Conservation (phyloP, 2,329 filamentous ascomycete genomes). For the Ceratocystis harringtonii region DNA sequence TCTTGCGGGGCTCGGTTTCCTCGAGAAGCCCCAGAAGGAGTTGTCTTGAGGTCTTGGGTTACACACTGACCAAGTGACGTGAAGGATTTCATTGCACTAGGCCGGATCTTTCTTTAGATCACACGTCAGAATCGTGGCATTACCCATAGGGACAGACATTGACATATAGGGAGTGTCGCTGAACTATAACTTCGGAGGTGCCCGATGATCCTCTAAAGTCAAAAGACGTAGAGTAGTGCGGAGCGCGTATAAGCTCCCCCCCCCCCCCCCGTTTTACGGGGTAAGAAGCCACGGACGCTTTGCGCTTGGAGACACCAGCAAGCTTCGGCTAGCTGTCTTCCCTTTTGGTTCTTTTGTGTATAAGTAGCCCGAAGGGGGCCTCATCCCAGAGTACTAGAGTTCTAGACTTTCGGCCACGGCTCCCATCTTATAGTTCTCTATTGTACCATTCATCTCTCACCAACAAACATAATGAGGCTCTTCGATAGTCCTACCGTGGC, state of each 20-base stretch:
- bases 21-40: background rate
- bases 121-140: background rate
- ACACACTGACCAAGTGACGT: background rate
- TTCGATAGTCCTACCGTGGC: background rate
- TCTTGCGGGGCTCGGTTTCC: background rate
- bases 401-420: too few relatives aligned
- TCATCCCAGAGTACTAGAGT: background rate
- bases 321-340: background rate
- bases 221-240: too few relatives aligned
- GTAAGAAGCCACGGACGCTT: background rate
- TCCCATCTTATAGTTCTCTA: too few relatives aligned
- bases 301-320: background rate
- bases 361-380: background rate
- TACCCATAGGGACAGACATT: background rate
- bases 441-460: too few relatives aligned
- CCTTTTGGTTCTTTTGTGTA: background rate
- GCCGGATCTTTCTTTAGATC: background rate
- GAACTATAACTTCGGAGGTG: background rate
- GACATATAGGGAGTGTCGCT: background rate
- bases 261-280: background rate
- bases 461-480: background rate
- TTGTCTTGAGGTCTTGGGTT: background rate
- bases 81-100: background rate
- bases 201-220: background rate
- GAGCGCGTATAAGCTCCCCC: background rate